phyloP scores from a whole-genome alignment of 768 basidiomycete genomes.

The Mycena haematopus region DNA sequence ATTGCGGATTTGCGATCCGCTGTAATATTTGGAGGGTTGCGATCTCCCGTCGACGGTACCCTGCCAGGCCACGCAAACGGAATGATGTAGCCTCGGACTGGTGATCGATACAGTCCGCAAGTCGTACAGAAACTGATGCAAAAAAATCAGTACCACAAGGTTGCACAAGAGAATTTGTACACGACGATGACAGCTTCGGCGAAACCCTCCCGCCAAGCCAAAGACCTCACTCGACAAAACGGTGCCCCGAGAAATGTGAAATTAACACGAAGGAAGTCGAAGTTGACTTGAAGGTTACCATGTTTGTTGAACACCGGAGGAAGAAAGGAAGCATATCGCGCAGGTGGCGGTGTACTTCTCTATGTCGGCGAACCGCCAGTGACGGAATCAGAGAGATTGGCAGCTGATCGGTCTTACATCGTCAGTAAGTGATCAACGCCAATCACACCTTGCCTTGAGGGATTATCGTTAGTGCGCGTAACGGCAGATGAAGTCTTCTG shows the following conservation, averaged over 20 bases:
- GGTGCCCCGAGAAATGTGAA: slow-evolving; percentile 5
- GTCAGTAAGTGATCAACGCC: slow-evolving; percentile 11
- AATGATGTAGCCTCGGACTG: slow-evolving; percentile 14
- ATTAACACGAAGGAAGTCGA: slow-evolving; percentile 23
- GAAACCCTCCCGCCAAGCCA: not conserved
- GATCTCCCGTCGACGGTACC: not conserved
- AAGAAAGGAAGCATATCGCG: slow-evolving; percentile 21
- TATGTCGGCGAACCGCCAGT: slow-evolving; percentile 12
- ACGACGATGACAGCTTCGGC: slow-evolving; percentile 6
- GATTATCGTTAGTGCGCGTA: not conserved
- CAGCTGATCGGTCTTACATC: slow-evolving; percentile 23
- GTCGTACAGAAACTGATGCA: slow-evolving; percentile 6
- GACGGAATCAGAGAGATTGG: slow-evolving; percentile 23
- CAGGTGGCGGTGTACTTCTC: slow-evolving; percentile 23
- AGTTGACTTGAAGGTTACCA: slow-evolving; percentile 21
- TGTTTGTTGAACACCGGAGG: slow-evolving; percentile 16
- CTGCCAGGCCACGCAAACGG: slow-evolving; percentile 7
- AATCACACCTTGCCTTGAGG: slow-evolving; percentile 2
- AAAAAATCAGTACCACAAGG: not conserved
- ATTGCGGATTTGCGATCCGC: slow-evolving; percentile 4
- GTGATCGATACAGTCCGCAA: slow-evolving; percentile 18
- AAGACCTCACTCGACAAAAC: not conserved
- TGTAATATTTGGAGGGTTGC: not conserved
- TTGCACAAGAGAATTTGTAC: no score
- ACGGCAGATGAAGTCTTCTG: slow-evolving; percentile 10